Base-by-base conservation (phyloP, 176 grass and related monocot species). In the Lolium rigidum region DNA sequence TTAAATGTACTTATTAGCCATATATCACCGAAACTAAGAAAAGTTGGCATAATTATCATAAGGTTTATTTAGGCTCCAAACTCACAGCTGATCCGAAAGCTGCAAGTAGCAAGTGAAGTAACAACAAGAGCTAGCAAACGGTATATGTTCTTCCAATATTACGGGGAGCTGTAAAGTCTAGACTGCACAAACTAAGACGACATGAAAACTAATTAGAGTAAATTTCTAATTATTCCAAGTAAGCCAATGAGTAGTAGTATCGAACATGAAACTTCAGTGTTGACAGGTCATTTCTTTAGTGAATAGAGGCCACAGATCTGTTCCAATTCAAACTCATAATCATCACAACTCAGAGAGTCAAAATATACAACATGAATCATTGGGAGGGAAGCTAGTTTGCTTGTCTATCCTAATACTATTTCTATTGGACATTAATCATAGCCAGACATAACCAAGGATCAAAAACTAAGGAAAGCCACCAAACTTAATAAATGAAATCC, bases 201-300 rank as follows among this genome's bases (percentile, higher is more conserved):
- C 35, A 11, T 70, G 7, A 38, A 39, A 18, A 68, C 65, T 4
- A 68, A 68, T 68, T 20, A 14, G 31, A 68, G 15, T 68, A 15
- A 17, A 68, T 15, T 16, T 38, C 28, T 17, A 39, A 18, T 18
- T 18, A 38, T 17, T 31, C 65, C 65, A 68, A 37, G 16, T 68
- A 68, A 68, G 65, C 28, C 16, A 68, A 68, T 64, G 31, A 68
- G 64, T 68, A 39, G n/a, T n/a, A n/a, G 31, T 68, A 68, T 20
- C 15, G 20, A 64, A 68, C 28, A 68, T 18, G 31, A 9, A 68
- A 39, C 7, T 68, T 68, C 7, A 10, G 38, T 38, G 15, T 16
- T 38, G 16, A 15, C 31, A 68, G 28, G 64, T 68, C 7, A 68
- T 68, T 68, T 68, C 6, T 37, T 68, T 68, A 35, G 11, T 68